Conservation (phyloP, 1,284 basidiomycete species). For the Ceratobasidium sp. region DNA sequence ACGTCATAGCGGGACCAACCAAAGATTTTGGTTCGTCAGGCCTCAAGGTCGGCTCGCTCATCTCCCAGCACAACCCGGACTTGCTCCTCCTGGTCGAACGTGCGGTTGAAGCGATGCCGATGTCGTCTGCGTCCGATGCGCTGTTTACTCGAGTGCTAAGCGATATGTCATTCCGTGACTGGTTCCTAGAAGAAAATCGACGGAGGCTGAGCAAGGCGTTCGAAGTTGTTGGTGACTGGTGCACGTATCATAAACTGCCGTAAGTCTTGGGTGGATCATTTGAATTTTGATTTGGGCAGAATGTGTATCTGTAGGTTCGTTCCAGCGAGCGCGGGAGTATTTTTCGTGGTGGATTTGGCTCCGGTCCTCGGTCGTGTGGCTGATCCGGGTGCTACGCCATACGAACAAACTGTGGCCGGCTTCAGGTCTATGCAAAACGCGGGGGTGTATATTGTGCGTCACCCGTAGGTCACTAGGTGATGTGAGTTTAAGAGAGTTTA, state of each 20-base stretch:
- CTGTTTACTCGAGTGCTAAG: slow-evolving; percentile 20
- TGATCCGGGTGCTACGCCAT: not conserved
- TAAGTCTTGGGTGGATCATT: not conserved
- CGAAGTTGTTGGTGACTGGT: slow-evolving; percentile 36
- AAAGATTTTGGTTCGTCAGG: slow-evolving; percentile 48
- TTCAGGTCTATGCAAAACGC: slow-evolving; percentile 27
- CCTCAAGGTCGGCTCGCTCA: slow-evolving; percentile 41
- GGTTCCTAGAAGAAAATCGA: slow-evolving; percentile 33
- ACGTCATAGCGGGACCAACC: slow-evolving; percentile 43
- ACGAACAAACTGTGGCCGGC: slow-evolving; percentile 10
- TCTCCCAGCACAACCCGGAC: slow-evolving; percentile 47
- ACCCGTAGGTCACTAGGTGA: too few species aligned
- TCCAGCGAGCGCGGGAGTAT: slow-evolving; percentile 38
- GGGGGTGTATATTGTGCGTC: slow-evolving; percentile 33
- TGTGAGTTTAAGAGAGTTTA: too few species aligned
- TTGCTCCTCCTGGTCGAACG: slow-evolving; percentile 32
- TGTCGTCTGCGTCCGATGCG: slow-evolving; percentile 23
- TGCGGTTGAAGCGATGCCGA: slow-evolving; percentile 14
- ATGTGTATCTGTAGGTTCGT: slow-evolving; percentile 14
- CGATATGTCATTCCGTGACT: slow-evolving; percentile 25
- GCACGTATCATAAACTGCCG: slow-evolving; percentile 34
- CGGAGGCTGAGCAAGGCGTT: slow-evolving; percentile 15
- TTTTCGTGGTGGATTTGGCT: slow-evolving; percentile 32
- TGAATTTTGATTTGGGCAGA: not conserved
- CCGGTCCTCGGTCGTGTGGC: slow-evolving; percentile 10